Conservation (phyloP, 2,329 filamentous ascomycete species). For the Cryoendolithus antarcticus region DNA sequence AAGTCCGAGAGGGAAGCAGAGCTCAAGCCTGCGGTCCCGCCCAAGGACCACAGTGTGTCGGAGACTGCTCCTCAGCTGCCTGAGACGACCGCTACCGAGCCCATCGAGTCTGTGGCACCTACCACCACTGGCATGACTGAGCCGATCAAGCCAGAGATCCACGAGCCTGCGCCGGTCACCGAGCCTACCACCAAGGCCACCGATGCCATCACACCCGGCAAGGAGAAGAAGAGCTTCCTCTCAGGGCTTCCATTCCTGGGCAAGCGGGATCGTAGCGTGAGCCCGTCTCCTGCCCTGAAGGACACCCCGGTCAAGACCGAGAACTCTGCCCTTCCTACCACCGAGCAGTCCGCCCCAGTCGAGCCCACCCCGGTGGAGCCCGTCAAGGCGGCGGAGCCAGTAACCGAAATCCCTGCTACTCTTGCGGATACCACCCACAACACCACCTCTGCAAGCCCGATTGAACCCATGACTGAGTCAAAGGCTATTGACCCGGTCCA, state of each 20-base stretch:
- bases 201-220: conserved; percentile 22
- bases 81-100: conserved; percentile 31
- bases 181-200: conserved; percentile 27
- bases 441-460: conserved; percentile 6
- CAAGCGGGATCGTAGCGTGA: conserved; percentile 23
- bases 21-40: conserved; percentile 37
- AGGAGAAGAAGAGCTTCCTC: conserved; percentile 24
- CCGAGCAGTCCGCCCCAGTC: conserved; percentile 17
- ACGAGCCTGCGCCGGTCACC: conserved; percentile 26
- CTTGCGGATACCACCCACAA: conserved; percentile 9
- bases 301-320: conserved; percentile 24
- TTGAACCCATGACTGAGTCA: conserved; percentile 1
- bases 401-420: conserved; percentile 10
- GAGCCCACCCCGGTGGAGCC: conserved; percentile 19
- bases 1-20: conserved; percentile 67
- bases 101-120: conserved; percentile 18
- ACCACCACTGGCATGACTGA: conserved; percentile 16
- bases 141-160: conserved; percentile 14
- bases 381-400: conserved; percentile 14
- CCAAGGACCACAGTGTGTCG: conserved; percentile 36
- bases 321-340: conserved; percentile 12
- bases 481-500: conserved; percentile 8
- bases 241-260: conserved; percentile 18
- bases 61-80: conserved; percentile 24
- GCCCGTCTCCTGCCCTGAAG: conserved; percentile 24